phyloP scores from a whole-genome alignment of 1,139 yeast genomes.

The Yamadazyma buinensis region DNA sequence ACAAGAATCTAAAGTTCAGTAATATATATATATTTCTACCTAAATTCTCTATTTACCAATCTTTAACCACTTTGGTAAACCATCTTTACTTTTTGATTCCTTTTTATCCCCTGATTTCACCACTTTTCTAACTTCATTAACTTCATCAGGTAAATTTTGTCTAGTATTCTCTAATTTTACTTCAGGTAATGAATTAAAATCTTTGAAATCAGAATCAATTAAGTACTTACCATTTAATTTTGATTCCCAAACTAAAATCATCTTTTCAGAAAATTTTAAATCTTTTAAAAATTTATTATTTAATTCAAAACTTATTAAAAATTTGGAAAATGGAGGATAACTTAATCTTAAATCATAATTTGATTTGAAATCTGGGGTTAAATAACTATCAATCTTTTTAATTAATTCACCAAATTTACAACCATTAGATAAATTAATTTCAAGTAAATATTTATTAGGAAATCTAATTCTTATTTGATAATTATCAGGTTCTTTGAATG shows the following conservation, averaged over 20 bases:
- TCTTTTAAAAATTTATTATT: constrained; percentile 32
- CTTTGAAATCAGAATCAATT: constrained; percentile 16
- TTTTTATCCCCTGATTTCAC: neutral
- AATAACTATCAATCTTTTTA: constrained; percentile 32
- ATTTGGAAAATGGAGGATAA: constrained; percentile 41
- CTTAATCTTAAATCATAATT: constrained; percentile 33
- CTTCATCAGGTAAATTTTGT: constrained; percentile 21
- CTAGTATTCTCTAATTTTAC: constrained; percentile 33
- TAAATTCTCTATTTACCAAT: constrained; percentile 5
- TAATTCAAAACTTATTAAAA: constrained; percentile 27
- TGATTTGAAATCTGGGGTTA: constrained; percentile 33
- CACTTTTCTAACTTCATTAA: neutral
- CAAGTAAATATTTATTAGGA: constrained; percentile 49
- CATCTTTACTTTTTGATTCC: constrained; percentile 1
- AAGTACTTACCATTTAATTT: constrained; percentile 20
- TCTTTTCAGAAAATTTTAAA: constrained; percentile 31
- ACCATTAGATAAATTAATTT: constrained; percentile 12
- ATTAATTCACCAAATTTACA: constrained; percentile 42
- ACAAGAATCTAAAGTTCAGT: too few species aligned
- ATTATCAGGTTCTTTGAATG: constrained; percentile 16
- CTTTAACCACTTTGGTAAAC: constrained; percentile 9
- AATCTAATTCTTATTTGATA: constrained; percentile 47
- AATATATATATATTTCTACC: neutral
- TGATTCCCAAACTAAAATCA: constrained; percentile 36
- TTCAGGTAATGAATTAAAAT: constrained; percentile 37